Base-by-base conservation (phyloP, 441 rosid species). In the Biscutella laevigata region DNA sequence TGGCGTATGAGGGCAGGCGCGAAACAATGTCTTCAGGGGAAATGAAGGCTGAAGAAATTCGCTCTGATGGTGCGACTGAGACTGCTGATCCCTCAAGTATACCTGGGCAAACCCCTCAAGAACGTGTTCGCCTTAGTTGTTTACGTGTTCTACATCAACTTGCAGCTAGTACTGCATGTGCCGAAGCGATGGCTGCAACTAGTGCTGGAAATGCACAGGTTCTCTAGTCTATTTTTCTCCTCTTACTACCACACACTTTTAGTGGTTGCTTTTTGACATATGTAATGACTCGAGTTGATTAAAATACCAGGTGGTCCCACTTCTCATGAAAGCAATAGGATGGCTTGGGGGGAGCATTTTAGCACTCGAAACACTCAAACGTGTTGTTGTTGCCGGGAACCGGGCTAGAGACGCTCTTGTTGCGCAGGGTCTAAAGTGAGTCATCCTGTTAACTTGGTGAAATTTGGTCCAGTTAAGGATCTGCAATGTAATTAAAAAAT, bases 111-210 rank as follows among this genome's bases (percentile, higher is more conserved):
- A 86, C 96, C 56, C 96, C 82, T 38, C 99, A 87, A 65, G 97
- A 94, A 66, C 94, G 88, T 37, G 99, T 94, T 40, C 97, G 97
- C 49, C 96, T 89, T 47, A 94, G 99, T 73, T 94, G 99, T 67
- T 78, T 94, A 74, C 94, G 99, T 48, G 97, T 89, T 51, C 73
- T 94, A 24, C 99, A 94, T 77, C 99, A 94, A 73, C 99, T 94
- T 64, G 99, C 97, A 24, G 87, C 99, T 30, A 94, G 99, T 72
- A 86, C 94, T 4, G 77, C 76, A 49, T 94, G 97, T 76, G 97
- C 96, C 4, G 99, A 94, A 78, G 99, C 99, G 58, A 89, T 94
- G 99, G 99, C 99, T 51, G 96, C 99, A 44, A 94, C 99, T 53
- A 89, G 97, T 71, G 88, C 68, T 7, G 99, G 99, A 57, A 70